These are phyloP conservation scores for Dendrocalamus sinicus DNA, from an alignment of 176 grass and related monocot species.

Conservation along the genomic window DNA sequence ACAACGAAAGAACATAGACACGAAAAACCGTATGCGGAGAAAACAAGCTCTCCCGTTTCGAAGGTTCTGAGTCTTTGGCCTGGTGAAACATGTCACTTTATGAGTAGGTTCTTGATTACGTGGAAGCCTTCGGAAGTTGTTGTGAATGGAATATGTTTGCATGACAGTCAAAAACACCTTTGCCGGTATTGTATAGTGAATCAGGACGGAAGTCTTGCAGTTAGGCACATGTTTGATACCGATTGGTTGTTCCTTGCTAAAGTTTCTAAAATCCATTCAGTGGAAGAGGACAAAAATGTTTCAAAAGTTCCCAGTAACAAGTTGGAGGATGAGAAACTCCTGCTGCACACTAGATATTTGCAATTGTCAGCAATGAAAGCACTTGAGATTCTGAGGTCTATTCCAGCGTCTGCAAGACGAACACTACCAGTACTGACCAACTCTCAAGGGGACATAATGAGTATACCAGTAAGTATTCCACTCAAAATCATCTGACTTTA, in stretches of 20 bases:
- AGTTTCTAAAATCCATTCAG: slow-evolving; percentile 47
- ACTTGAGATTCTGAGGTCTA: slow-evolving; percentile 67
- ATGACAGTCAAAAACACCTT: slow-evolving; percentile 42
- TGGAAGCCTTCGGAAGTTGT: slow-evolving; percentile 50
- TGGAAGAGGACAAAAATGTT: slow-evolving; percentile 37
- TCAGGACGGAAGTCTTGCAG: slow-evolving; percentile 43
- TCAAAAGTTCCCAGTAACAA: slow-evolving; percentile 28
- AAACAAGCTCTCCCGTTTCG: slow-evolving; percentile 34
- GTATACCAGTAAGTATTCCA: slow-evolving; percentile 72
- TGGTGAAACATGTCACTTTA: slow-evolving; percentile 78
- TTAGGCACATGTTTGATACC: slow-evolving; percentile 78
- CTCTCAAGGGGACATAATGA: slow-evolving; percentile 61
- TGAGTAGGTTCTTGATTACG: slow-evolving; percentile 79
- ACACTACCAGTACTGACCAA: slow-evolving; percentile 72
- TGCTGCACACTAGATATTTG: slow-evolving; percentile 57
- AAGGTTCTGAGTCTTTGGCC: slow-evolving; percentile 52
- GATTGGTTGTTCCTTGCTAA: slow-evolving; percentile 89
- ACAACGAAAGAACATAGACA: slow-evolving; percentile 45
- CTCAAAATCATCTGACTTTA: not conserved
- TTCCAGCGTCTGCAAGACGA: slow-evolving; percentile 84
- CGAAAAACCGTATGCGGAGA: slow-evolving; percentile 21
- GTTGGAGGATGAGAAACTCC: slow-evolving; percentile 27
- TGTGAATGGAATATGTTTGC: slow-evolving; percentile 43
- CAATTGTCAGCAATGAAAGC: slow-evolving; percentile 62
- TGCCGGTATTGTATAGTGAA: slow-evolving; percentile 62